These are phyloP conservation scores for Malania oleifera DNA, from an alignment of 164 flowering plant genomes.

Conservation along the genomic window DNA sequence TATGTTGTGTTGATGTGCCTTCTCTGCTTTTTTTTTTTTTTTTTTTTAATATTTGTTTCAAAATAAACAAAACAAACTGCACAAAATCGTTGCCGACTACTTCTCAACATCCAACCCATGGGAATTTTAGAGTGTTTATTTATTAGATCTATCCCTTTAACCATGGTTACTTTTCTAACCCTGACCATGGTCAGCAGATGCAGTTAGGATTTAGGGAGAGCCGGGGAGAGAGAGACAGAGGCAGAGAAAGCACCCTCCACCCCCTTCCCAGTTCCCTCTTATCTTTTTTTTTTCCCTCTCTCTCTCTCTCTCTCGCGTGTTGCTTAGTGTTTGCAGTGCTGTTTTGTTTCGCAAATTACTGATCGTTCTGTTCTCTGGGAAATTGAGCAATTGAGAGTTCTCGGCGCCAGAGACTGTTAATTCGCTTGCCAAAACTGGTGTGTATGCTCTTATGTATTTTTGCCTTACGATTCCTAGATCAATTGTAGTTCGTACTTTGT, in stretches of 20 bases:
- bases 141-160: slow-evolving; percentile 7
- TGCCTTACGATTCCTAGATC: not conserved
- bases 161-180: slow-evolving; percentile 21
- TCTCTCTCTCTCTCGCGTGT: slow-evolving; percentile 2
- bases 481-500: slow-evolving; percentile 4
- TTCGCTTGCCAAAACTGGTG: slow-evolving; percentile 11
- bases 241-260: not conserved
- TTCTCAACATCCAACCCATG: slow-evolving; percentile 21
- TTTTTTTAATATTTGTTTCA: not conserved
- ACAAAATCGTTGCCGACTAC: slow-evolving; percentile 26
- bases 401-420: slow-evolving; percentile 3
- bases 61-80: slow-evolving; percentile 8
- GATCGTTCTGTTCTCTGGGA: slow-evolving; percentile 13
- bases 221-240: not conserved
- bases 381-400: slow-evolving; percentile 8
- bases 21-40: too few relatives aligned
- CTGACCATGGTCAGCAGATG: slow-evolving; percentile 10
- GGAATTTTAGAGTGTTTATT: too few relatives aligned
- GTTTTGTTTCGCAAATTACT: not conserved
- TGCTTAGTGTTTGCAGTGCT: slow-evolving; percentile 1
- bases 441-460: slow-evolving; percentile 13
- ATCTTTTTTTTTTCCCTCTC: not conserved
- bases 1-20: too few relatives aligned
- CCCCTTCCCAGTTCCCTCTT: too few relatives aligned
- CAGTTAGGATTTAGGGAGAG: slow-evolving; percentile 11